Conservation (phyloP, 2,329 filamentous ascomycete genomes). For the Cadophora sp. region DNA sequence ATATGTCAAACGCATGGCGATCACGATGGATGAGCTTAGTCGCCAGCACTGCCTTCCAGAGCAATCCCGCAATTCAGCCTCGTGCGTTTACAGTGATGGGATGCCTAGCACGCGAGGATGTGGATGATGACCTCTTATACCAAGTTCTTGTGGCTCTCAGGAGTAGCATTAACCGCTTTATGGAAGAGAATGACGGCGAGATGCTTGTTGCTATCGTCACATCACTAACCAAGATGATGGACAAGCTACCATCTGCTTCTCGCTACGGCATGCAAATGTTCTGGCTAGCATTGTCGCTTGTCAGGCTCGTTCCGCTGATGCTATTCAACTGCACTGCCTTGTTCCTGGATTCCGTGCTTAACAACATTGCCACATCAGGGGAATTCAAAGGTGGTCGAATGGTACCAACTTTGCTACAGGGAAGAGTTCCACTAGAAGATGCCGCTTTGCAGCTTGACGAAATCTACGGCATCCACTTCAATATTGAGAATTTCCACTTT, state of each 20-base stretch:
- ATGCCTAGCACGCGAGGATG: conserved; percentile 72
- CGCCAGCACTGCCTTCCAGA: conserved; percentile 75
- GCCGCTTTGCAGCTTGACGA: conserved; percentile 68
- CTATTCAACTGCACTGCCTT: conserved; percentile 71
- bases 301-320: conserved; percentile 66
- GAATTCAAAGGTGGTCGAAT: conserved; percentile 66
- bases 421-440: conserved; percentile 65
- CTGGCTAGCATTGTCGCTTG: conserved; percentile 71
- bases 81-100: conserved; percentile 75
- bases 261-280: conserved; percentile 74
- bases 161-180: conserved; percentile 68
- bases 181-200: conserved; percentile 68
- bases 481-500: conserved; percentile 69
- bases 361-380: conserved; percentile 66
- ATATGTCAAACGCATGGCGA: conserved; percentile 72
- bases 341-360: conserved; percentile 69
- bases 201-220: conserved; percentile 74
- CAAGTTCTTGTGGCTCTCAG: conserved; percentile 73
- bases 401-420: conserved; percentile 65
- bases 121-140: conserved; percentile 74
- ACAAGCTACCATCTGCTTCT: conserved; percentile 69
- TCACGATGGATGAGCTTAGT: conserved; percentile 78
- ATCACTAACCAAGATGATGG: conserved; percentile 74
- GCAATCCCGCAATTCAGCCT: conserved; percentile 74
- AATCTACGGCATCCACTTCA: conserved; percentile 70